Percentiles rank a stretch among this genome's conserved stretches.
These are phyloP conservation scores for Tolypocladium paradoxum DNA, from an alignment of 2,329 filamentous ascomycete genomes.

Conservation along the genomic window DNA sequence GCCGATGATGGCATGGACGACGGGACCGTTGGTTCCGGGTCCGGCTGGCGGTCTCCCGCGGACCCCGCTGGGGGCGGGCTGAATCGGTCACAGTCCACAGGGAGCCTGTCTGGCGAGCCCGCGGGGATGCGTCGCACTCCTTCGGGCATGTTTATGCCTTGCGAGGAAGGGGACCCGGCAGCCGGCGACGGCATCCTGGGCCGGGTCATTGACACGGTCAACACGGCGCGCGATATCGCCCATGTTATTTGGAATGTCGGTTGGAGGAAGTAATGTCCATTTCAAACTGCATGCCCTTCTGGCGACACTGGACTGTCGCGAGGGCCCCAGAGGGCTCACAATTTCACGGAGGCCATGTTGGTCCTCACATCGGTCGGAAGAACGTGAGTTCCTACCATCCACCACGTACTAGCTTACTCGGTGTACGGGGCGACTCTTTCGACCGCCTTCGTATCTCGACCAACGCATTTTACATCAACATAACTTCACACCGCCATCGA, in stretches of 20 bases:
- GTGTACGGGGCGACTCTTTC: background rate
- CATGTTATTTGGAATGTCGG: slow-evolving; percentile 65
- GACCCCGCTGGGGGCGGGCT: slow-evolving; percentile 19
- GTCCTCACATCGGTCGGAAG: background rate
- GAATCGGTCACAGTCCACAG: slow-evolving; percentile 37
- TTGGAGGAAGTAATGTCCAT: slow-evolving; percentile 35
- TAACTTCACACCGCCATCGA: background rate
- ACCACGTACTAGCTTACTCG: too few species aligned
- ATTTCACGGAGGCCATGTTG: too few species aligned
- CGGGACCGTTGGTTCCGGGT: slow-evolving; percentile 14
- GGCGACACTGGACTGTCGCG: background rate
- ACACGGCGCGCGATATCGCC: slow-evolving; percentile 59
- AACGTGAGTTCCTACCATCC: background rate
- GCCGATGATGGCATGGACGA: slow-evolving; percentile 42
- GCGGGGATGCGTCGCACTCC: slow-evolving; percentile 64
- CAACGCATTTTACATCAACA: background rate
- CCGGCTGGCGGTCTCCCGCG: slow-evolving; percentile 20
- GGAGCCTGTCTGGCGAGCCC: slow-evolving; percentile 38
- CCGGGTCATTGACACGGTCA: slow-evolving; percentile 70
- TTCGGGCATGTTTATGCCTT: slow-evolving; percentile 88
- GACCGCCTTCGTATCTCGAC: background rate
- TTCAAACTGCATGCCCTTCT: background rate
- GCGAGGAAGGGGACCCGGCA: slow-evolving; percentile 59
- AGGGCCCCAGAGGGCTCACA: too few species aligned
- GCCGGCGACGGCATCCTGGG: slow-evolving; percentile 59